These are phyloP conservation scores for Rhododendron mucronatum DNA, from an alignment of 148 eudicot species.

Conservation along the genomic window DNA sequence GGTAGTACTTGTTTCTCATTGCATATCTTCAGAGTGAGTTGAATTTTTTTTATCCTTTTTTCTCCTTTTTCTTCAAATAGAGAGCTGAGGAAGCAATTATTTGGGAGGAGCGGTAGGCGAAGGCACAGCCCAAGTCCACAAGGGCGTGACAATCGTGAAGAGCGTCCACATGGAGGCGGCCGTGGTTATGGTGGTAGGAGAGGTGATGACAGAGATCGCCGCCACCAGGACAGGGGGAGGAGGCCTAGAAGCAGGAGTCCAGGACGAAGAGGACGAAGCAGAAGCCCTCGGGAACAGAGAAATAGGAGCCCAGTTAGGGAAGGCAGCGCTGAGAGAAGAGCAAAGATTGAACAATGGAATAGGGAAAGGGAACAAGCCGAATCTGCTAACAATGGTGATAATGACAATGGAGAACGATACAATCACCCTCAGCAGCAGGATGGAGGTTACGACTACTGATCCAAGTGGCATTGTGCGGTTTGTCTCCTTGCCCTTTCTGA, in stretches of 20 bases:
- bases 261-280: conserved; percentile 72
- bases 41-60: background rate
- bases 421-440: conserved; percentile 29
- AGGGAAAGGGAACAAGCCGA: conserved; percentile 70
- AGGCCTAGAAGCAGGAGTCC: conserved; percentile 94
- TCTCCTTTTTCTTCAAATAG: conserved; percentile 22
- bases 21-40: background rate
- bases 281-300: conserved; percentile 84
- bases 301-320: conserved; percentile 82
- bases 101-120: conserved; percentile 65
- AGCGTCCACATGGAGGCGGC: conserved; percentile 49
- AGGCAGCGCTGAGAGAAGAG: conserved; percentile 96
- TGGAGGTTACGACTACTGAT: conserved; percentile 20
- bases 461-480: conserved; percentile 34
- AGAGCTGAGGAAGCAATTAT: conserved; percentile 80
- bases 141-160: conserved; percentile 55
- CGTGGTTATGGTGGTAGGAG: conserved; percentile 86
- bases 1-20: background rate
- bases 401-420: conserved; percentile 38
- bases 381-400: conserved; percentile 27
- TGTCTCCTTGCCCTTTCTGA: conserved; percentile 18
- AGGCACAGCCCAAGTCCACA: conserved; percentile 80
- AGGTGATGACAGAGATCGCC: conserved; percentile 59
- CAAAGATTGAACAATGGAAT: conserved; percentile 95
- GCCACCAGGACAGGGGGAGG: conserved; percentile 64